phyloP scores from a whole-genome alignment of 441 rosid species.

The Croton laevigatus region DNA sequence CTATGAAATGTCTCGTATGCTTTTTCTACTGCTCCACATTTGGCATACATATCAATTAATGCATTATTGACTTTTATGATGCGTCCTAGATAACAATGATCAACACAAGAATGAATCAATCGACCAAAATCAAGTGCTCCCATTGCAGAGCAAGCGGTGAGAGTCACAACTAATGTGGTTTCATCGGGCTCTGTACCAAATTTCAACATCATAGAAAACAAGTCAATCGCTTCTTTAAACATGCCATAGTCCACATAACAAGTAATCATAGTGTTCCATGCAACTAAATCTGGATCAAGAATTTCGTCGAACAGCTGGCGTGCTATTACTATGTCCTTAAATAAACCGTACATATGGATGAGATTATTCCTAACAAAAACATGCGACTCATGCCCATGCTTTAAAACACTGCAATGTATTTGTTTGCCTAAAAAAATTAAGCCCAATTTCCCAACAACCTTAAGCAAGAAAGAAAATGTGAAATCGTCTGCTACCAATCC shows the following conservation, averaged over 20 bases:
- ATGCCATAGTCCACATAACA: constrained; percentile 43
- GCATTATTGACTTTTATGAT: constrained; percentile 19
- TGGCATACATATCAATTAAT: constrained; percentile 25
- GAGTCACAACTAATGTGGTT: constrained; percentile 19
- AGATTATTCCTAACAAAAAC: constrained; percentile 50
- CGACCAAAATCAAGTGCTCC: constrained; percentile 19
- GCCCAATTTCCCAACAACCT: constrained; percentile 44
- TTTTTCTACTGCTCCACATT: constrained; percentile 21
- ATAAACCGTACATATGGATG: constrained; percentile 32
- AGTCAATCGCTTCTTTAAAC: constrained; percentile 35
- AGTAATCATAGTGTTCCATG: constrained; percentile 53
- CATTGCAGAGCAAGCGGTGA: constrained; percentile 14
- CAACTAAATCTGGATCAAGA: constrained; percentile 50
- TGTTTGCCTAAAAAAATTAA: constrained; percentile 23
- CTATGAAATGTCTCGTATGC: constrained; percentile 14
- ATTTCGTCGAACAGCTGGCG: constrained; percentile 42
- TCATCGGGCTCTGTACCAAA: constrained; percentile 20
- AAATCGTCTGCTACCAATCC: constrained; percentile 50
- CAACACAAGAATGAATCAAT: constrained; percentile 22
- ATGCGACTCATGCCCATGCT: constrained; percentile 43
- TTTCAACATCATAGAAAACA: constrained; percentile 42
- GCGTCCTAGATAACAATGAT: neutral
- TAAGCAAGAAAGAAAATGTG: constrained; percentile 57
- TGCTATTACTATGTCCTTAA: constrained; percentile 24
- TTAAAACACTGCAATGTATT: constrained; percentile 47